phyloP scores from a whole-genome alignment of 129 eudicot genomes.

The Flaveria linearis region DNA sequence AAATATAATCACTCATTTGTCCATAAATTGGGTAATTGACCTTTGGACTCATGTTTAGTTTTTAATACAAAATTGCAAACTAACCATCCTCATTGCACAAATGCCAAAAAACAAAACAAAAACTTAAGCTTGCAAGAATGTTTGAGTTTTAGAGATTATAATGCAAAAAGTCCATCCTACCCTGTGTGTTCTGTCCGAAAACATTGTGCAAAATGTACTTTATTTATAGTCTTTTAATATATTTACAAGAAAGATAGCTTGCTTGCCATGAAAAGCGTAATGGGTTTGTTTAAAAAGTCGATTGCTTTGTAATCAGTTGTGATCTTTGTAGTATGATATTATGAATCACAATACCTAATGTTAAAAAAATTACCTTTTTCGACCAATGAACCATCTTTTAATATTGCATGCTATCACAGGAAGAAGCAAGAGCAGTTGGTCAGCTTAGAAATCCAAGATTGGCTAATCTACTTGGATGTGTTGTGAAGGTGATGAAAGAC shows the following conservation, averaged over 20 bases:
- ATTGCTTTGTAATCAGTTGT: neutral
- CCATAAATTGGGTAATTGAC: too few relatives aligned
- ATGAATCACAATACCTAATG: neutral
- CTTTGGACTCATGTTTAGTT: too few relatives aligned
- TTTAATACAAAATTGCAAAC: too few relatives aligned
- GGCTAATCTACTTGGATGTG: slow-evolving; percentile 88
- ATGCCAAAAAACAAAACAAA: too few relatives aligned
- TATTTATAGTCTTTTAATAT: neutral
- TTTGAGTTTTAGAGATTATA: too few relatives aligned
- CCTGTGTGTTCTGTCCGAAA: too few relatives aligned
- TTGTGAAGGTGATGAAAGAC: slow-evolving; percentile 81
- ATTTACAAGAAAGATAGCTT: neutral
- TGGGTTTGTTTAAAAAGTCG: neutral
- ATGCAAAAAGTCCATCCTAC: too few relatives aligned
- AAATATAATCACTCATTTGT: neutral
- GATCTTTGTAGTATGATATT: slow-evolving; percentile 9
- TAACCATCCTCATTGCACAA: too few relatives aligned
- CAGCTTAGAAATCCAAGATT: slow-evolving; percentile 72
- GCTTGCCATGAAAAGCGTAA: neutral
- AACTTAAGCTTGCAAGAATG: too few relatives aligned
- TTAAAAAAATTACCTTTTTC: neutral
- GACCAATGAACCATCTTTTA: slow-evolving; percentile 14
- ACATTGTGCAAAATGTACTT: neutral
- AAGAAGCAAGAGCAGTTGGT: slow-evolving; percentile 92
- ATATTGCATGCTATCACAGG: slow-evolving; percentile 47